These are phyloP conservation scores for Aplosporella prunicola DNA, from an alignment of 2,329 filamentous ascomycete species.

Conservation along the genomic window DNA sequence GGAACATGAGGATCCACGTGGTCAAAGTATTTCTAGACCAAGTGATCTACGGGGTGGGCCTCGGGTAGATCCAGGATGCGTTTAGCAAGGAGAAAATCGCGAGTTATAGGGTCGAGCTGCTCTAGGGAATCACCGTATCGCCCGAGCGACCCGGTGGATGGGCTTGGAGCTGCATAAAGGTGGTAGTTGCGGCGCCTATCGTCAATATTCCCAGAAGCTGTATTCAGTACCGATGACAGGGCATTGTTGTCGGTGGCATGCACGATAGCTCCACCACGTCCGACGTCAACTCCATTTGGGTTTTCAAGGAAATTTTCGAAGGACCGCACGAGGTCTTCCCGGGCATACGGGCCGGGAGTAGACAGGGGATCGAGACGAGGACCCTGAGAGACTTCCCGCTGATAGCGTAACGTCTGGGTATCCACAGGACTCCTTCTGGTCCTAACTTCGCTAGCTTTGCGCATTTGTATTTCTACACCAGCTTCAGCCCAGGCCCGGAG, in stretches of 20 bases:
- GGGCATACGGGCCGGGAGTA: too few species aligned
- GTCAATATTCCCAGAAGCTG: background rate
- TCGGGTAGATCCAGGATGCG: slow-evolving; percentile 1
- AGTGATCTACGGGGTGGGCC: background rate
- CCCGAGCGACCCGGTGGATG: background rate
- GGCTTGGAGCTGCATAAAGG: background rate
- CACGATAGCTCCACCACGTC: slow-evolving; percentile 1
- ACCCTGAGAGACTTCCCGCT: too few species aligned
- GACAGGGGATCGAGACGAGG: too few species aligned
- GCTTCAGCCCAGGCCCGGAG: too few species aligned
- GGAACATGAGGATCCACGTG: slow-evolving; percentile 2
- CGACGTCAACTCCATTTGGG: background rate
- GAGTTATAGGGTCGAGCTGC: background rate
- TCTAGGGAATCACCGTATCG: background rate
- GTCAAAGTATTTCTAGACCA: slow-evolving; percentile 2
- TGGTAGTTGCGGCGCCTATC: background rate
- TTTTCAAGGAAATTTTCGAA: slow-evolving; percentile 6
- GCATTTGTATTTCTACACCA: too few species aligned
- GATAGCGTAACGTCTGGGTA: too few species aligned
- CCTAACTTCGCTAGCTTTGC: too few species aligned
- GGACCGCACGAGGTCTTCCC: slow-evolving; percentile 2
- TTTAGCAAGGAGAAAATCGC: slow-evolving; percentile 1
- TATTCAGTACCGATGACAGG: slow-evolving; percentile 1
- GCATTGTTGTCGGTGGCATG: slow-evolving; percentile 6
- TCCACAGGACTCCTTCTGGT: too few species aligned